These are phyloP conservation scores for Claviceps pazoutovae DNA, from an alignment of 2,329 filamentous ascomycete genomes.

Conservation along the genomic window DNA sequence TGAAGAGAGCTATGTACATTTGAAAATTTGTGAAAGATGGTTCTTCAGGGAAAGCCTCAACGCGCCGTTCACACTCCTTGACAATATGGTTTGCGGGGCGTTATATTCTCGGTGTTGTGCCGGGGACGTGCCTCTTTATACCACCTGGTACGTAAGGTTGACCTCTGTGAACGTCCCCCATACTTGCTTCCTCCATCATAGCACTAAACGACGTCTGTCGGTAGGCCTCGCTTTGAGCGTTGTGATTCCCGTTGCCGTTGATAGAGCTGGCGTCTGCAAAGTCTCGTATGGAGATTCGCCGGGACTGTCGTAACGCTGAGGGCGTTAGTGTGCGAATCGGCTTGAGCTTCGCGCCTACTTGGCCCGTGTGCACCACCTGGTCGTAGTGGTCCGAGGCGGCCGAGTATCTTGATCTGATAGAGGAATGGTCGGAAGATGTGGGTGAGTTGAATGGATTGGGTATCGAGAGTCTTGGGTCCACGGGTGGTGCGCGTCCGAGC, in stretches of 20 bases:
- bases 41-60: too few relatives aligned
- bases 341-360: slow-evolving; percentile 15
- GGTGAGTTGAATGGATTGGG: slow-evolving; percentile 24
- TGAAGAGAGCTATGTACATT: too few relatives aligned
- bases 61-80: too few relatives aligned
- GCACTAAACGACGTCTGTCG: slow-evolving; percentile 37
- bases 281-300: slow-evolving; percentile 17
- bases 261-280: slow-evolving; percentile 32
- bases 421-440: slow-evolving; percentile 12
- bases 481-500: neutral
- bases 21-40: too few relatives aligned
- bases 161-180: slow-evolving; percentile 27
- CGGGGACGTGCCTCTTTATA: slow-evolving; percentile 16
- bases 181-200: slow-evolving; percentile 35
- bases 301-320: slow-evolving; percentile 12
- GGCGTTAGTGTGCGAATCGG: slow-evolving; percentile 28
- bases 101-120: slow-evolving; percentile 19
- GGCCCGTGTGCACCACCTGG: slow-evolving; percentile 12
- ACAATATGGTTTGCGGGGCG: neutral
- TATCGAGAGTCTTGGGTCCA: slow-evolving; percentile 16
- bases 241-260: neutral
- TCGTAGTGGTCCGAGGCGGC: slow-evolving; percentile 14
- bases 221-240: slow-evolving; percentile 8
- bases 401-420: slow-evolving; percentile 9
- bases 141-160: slow-evolving; percentile 20